Percentiles rank a stretch among this genome's conserved stretches.
These are phyloP conservation scores for Aureobasidium uvarum DNA, from an alignment of 2,329 filamentous ascomycete genomes.

Conservation along the genomic window DNA sequence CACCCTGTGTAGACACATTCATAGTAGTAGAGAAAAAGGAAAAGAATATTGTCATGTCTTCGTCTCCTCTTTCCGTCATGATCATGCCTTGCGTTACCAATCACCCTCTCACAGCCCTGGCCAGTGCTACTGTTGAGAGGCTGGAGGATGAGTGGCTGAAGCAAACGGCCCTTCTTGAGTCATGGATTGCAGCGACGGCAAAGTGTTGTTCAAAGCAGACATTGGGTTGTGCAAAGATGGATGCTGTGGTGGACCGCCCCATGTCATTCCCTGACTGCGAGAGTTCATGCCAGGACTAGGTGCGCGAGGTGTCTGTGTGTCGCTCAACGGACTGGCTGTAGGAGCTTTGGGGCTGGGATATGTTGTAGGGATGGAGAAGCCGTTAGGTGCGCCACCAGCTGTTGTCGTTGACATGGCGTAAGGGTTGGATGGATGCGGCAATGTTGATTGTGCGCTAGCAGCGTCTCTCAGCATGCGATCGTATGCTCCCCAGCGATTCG, in stretches of 20 bases:
- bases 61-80: conserved; percentile 1
- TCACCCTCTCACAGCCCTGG: background rate
- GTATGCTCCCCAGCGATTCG: conserved; percentile 38
- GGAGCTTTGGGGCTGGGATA: conserved; percentile 36
- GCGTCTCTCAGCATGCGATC: conserved; percentile 38
- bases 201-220: background rate
- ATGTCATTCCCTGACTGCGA: background rate
- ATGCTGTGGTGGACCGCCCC: conserved; percentile 4
- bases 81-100: background rate
- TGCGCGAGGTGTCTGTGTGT: conserved; percentile 17
- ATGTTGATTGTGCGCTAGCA: conserved; percentile 7
- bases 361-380: conserved; percentile 14
- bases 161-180: conserved; percentile 15
- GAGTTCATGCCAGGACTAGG: conserved; percentile 9
- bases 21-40: background rate
- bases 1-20: too few species aligned
- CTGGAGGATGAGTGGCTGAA: background rate
- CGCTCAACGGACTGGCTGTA: conserved; percentile 36
- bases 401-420: conserved; percentile 17
- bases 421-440: background rate
- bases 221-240: background rate
- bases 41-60: background rate
- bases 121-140: conserved; percentile 10
- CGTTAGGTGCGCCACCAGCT: conserved; percentile 6
- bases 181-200: conserved; percentile 20